phyloP scores from a whole-genome alignment of 768 basidiomycete genomes.

The Trametes punicea region DNA sequence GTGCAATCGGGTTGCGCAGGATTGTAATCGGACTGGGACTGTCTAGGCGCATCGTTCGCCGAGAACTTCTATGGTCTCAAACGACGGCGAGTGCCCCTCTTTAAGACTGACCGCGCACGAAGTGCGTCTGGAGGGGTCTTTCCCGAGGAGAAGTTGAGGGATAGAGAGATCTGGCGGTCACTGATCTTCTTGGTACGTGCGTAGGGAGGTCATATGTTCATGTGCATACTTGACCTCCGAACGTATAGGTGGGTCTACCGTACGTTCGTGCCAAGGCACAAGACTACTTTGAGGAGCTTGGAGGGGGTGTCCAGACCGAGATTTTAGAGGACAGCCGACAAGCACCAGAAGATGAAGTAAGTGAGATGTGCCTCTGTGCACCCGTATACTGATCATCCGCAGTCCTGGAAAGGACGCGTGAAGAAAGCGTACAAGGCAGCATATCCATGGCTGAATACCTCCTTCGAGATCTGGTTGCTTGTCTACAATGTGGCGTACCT shows the following conservation, averaged over 20 bases:
- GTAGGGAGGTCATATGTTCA: not conserved
- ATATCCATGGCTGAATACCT: constrained; percentile 81
- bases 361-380: not conserved
- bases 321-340: constrained; percentile 52
- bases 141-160: constrained; percentile 60
- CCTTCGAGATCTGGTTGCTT: constrained; percentile 80
- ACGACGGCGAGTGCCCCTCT: constrained; percentile 65
- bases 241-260: constrained; percentile 73
- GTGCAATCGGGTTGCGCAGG: not conserved
- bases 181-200: constrained; percentile 72
- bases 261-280: constrained; percentile 87
- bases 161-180: constrained; percentile 69
- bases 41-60: constrained; percentile 86
- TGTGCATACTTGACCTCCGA: not conserved
- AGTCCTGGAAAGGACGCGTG: constrained; percentile 54
- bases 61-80: constrained; percentile 97
- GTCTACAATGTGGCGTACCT: constrained; percentile 85
- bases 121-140: constrained; percentile 67
- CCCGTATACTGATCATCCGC: not conserved
- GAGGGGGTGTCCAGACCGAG: constrained; percentile 75
- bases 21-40: not conserved
- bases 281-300: constrained; percentile 87
- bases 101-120: constrained; percentile 63
- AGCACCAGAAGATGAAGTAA: constrained; percentile 51
- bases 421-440: constrained; percentile 62